Conservation (phyloP, 192 early-diverging fungal genomes). For the Linnemannia zychae region DNA sequence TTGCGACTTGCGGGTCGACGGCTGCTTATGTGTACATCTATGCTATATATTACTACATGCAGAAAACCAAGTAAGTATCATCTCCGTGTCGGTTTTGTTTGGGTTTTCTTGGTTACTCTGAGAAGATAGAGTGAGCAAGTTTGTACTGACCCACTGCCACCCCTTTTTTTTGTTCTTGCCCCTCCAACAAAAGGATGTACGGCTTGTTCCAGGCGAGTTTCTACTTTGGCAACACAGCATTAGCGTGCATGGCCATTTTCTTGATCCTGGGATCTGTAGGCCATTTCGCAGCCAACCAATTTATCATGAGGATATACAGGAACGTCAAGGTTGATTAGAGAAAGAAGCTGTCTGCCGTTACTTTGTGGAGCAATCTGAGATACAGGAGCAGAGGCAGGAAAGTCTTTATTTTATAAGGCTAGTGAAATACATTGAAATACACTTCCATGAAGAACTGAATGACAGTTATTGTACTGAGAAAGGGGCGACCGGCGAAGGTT, state of each 20-base stretch:
- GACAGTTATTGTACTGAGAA: no score
- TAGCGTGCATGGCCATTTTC: constrained; percentile 77
- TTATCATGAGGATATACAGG: constrained; percentile 78
- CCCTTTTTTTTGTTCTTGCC: neutral
- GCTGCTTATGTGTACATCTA: constrained; percentile 84
- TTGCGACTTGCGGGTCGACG: constrained; percentile 81
- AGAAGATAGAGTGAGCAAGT: no score
- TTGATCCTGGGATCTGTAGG: constrained; percentile 79
- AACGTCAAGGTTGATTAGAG: constrained; percentile 79
- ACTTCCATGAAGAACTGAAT: no score
- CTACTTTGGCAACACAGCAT: constrained; percentile 84
- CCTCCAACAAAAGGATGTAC: constrained; percentile 71
- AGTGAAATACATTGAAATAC: no score
- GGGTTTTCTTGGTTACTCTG: neutral
- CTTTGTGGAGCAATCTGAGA: no score
- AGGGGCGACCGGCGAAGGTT: no score
- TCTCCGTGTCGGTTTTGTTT: no score
- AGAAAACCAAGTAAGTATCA: constrained; percentile 78
- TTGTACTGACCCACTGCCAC: neutral
- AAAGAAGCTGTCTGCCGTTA: no score
- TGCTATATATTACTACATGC: constrained; percentile 80
- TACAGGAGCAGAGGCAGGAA: neutral
- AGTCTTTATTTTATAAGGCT: neutral
- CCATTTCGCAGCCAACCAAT: constrained; percentile 73
- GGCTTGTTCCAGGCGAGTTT: constrained; percentile 83